A percentile compares a stretch with the other conserved stretches of the same genome.
Evolutionary conservation across 2,329 filamentous ascomycete genomes (phyloP).

Genomic region (Ceratocystis lukuohia): DNA sequence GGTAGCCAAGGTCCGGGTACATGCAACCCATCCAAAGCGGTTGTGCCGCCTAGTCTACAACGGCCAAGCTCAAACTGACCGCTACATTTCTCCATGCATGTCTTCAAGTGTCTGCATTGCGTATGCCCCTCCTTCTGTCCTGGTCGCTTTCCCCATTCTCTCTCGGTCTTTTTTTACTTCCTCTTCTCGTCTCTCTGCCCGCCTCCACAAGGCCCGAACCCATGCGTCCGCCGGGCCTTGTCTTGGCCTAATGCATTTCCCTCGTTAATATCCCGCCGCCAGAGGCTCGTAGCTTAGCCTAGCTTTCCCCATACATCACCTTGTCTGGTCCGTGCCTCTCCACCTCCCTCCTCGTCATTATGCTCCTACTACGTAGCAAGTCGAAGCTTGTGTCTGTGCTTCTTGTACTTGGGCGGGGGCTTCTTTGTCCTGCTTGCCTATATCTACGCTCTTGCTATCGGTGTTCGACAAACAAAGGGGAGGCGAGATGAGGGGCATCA

Average conservation of each 20-base stretch:
- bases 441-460: too few species aligned
- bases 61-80: not conserved
- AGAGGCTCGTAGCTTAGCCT: not conserved
- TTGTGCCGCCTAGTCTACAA: not conserved
- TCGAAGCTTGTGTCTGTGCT: conserved; percentile 5
- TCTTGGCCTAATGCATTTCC: not conserved
- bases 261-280: not conserved
- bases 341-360: not conserved
- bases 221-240: not conserved
- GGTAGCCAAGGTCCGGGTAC: not conserved
- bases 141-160: not conserved
- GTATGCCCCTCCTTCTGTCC: not conserved
- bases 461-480: too few species aligned
- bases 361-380: too few species aligned
- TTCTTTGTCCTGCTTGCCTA: not conserved
- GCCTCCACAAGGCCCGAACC: not conserved
- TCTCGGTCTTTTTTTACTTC: not conserved
- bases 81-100: not conserved
- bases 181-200: not conserved
- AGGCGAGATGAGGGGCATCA: too few species aligned
- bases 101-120: conserved; percentile 6
- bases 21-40: not conserved
- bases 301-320: conserved; percentile 1
- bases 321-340: not conserved
- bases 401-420: not conserved